A percentile compares a stretch with the other conserved stretches of the same genome.
These are phyloP conservation scores for Yamadazyma olivae DNA, from an alignment of 805 yeast genomes.

Conservation along the genomic window DNA sequence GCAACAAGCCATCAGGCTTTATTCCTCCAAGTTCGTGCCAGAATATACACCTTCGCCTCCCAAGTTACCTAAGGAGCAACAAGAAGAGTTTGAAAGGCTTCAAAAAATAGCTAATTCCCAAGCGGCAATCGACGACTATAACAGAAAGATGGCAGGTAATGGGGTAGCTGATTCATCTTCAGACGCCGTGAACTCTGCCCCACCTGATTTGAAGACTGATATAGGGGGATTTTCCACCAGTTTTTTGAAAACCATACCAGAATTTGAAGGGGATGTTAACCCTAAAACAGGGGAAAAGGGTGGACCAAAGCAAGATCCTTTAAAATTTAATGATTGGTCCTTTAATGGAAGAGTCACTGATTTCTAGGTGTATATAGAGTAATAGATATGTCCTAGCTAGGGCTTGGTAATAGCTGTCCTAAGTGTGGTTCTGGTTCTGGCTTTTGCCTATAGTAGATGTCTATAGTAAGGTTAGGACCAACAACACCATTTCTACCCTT, in stretches of 20 bases:
- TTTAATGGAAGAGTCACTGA: constrained; percentile 97
- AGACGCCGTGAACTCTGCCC: constrained; percentile 3
- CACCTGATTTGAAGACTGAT: constrained; percentile 44
- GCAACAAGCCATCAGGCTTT: too few species aligned
- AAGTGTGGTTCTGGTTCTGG: too few species aligned
- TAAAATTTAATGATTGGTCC: constrained; percentile 79
- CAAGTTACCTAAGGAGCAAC: constrained; percentile 72
- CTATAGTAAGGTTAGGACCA: too few species aligned
- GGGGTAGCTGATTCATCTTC: constrained; percentile 20
- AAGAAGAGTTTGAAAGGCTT: constrained; percentile 86
- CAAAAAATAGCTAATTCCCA: constrained; percentile 80
- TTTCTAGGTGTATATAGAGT: constrained; percentile 43
- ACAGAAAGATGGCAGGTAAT: constrained; percentile 41
- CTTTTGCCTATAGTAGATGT: too few species aligned
- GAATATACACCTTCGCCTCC: constrained; percentile 51
- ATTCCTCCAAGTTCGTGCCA: constrained; percentile 11
- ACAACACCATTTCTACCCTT: too few species aligned
- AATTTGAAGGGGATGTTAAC: constrained; percentile 90
- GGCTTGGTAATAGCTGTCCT: too few species aligned
- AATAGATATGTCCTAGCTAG: not conserved
- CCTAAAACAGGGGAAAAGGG: constrained; percentile 95
- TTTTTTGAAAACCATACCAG: constrained; percentile 78
- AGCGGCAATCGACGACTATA: constrained; percentile 73
- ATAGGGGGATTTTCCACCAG: constrained; percentile 68
- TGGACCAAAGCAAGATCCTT: constrained; percentile 97